Base-by-base conservation (phyloP, 495 filamentous ascomycete species). In the Penicillium coprophilum region DNA sequence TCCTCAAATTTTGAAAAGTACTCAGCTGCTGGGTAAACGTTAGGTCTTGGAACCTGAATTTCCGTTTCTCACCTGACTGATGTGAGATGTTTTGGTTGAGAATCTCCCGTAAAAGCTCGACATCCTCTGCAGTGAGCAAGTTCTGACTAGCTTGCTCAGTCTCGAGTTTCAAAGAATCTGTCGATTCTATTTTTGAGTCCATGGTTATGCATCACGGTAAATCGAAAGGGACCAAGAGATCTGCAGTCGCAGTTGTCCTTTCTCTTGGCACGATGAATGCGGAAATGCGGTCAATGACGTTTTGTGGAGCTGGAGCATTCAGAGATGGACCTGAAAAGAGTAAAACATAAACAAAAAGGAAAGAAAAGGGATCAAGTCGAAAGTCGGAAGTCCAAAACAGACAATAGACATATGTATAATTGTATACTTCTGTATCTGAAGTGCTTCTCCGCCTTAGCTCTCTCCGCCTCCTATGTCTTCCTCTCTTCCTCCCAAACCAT, bases 11-110 rank as follows among this genome's bases (percentile, higher is more conserved):
- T 56, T 85, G 82, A 60, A 91, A 90, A 6, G 84, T 74, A 1
- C 86, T 86, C 62, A 88, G 87, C 50, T 81, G 82, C 32, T 81
- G 76, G 3, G 86, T 89, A 64, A 90, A 89, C 17, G 87, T 80
- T 38, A 87, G 68, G 64, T 89, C 85, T 53, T 80, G 71, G 65
- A 89, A 85, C 53, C 81, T 83, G 32, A 64, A 68, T 30, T 74
- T 64, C 28, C 51, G 46, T 52, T 77, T 82, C 63, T 38, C 34
- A 38, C 72, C 70, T 20, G 66, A 52, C 55, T 53, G 67, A 15
- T 60, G 54, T 23, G 74, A 68, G 4, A 57, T 23, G 11, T 51
- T 61, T 17, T 56, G 40, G 9, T 28, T 38, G 3, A 66, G 52
- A 3, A 66, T 30, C 12, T 65, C 62, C 50, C 60, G 70, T 36